phyloP scores from a whole-genome alignment of 352 stramenopile species.

The Phytophthora nicotianae region DNA sequence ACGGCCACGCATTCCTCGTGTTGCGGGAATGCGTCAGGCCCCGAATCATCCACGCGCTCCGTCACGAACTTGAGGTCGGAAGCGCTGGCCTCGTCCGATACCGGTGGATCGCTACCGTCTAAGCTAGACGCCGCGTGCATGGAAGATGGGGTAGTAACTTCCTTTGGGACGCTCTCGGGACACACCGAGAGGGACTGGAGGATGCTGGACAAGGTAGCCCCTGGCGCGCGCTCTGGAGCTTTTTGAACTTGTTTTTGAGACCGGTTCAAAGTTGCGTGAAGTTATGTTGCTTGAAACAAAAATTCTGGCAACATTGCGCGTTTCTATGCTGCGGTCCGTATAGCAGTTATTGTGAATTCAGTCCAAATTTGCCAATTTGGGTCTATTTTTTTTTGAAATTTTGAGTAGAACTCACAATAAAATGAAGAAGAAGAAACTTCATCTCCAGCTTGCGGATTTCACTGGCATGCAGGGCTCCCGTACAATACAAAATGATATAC shows the following conservation, averaged over 20 bases:
- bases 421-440: too few species aligned
- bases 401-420: too few species aligned
- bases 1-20: conserved; percentile 67
- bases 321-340: too few species aligned
- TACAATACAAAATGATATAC: too few species aligned
- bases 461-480: too few species aligned
- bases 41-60: conserved; percentile 32
- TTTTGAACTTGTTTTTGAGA: conserved; percentile 24
- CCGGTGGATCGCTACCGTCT: conserved; percentile 24
- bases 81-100: conserved; percentile 23
- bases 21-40: conserved; percentile 53
- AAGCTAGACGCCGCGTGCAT: conserved; percentile 30
- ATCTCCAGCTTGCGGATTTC: too few species aligned
- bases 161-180: background rate
- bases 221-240: conserved; percentile 16
- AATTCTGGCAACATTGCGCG: background rate
- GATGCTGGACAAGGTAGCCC: too few species aligned
- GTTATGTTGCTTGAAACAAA: background rate
- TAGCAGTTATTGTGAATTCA: too few species aligned
- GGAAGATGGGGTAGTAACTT: conserved; percentile 15
- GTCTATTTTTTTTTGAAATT: too few species aligned
- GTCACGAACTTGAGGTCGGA: conserved; percentile 44
- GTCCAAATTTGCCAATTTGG: too few species aligned
- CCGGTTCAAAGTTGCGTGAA: background rate
- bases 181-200: background rate